Evolutionary conservation across 345 rosid genomes (phyloP).

Genomic region (Salix udensis): DNA sequence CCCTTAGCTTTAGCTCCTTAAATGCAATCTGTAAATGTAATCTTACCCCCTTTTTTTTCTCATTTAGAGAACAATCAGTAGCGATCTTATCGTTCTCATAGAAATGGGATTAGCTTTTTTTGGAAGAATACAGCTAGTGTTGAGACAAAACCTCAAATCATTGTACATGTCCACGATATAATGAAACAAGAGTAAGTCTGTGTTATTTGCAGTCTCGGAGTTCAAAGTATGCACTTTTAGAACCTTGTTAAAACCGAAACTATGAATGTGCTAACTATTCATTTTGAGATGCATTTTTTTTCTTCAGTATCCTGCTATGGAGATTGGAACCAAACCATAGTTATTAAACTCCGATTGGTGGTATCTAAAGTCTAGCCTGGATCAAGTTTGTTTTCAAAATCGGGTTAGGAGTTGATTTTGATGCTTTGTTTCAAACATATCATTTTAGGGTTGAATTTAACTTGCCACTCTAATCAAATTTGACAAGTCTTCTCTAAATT

Average conservation of each 20-base stretch:
- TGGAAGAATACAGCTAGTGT: neutral
- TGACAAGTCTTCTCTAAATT: no score
- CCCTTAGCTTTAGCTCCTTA: neutral
- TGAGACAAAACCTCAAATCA: neutral
- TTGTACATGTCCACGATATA: constrained; percentile 2
- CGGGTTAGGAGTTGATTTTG: no score
- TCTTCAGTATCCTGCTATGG: neutral
- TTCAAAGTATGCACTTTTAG: neutral
- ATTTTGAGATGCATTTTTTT: neutral
- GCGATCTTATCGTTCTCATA: neutral
- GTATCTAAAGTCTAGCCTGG: no score
- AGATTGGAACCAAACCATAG: neutral
- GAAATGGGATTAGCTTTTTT: neutral
- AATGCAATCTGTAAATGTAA: constrained; percentile 17
- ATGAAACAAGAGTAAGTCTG: neutral
- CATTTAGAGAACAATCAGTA: neutral
- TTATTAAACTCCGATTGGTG: no score
- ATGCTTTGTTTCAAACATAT: no score
- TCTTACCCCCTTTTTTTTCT: neutral
- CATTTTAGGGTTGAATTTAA: no score
- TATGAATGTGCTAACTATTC: neutral
- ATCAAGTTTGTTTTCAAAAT: no score
- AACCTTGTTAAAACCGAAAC: neutral
- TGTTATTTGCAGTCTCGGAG: neutral
- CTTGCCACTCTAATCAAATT: no score